Evolutionary conservation across 75 land plant species (phyloP), one percentile per base, ranked within the genome.

Genomic region (Azolla pinnata): DNA sequence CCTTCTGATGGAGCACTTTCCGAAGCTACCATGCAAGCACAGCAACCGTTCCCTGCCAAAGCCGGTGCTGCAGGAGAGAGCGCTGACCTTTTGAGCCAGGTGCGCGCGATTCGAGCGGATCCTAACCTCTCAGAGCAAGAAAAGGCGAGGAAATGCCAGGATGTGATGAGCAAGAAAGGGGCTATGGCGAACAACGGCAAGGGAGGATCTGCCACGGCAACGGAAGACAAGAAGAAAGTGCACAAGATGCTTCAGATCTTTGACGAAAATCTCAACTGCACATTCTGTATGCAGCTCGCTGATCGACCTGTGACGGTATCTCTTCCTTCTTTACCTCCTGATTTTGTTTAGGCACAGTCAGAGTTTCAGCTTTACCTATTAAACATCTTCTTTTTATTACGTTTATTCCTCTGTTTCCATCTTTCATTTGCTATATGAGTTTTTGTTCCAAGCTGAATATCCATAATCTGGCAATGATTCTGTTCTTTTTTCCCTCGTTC

Each of bases 281-380:
- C 75, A 14, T 60, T 84, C 33, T 86, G 90, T 55, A 71, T 78
- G 79, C 74, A 83, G 72, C 61, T 78, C 14, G 78, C 67, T 3
- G 90, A 86, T 23, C 71, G 88, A 28, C 90, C 90, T 28, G 90
- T 86, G 14, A 84, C 90, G 24, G 90, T 86, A 44, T 40, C 74
- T 47, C n/a, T n/a, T n/a, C n/a, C n/a, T n/a, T n/a, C n/a, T n/a
- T n/a, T n/a, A n/a, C n/a, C n/a, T n/a, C n/a, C n/a, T n/a, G n/a
- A n/a, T n/a, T n/a, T n/a, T n/a, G n/a, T n/a, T n/a, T n/a, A n/a
- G n/a, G n/a, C n/a, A n/a, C n/a, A n/a, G n/a, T n/a, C n/a, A n/a
- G n/a, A n/a, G n/a, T n/a, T n/a, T n/a, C n/a, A n/a, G n/a, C n/a
- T n/a, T n/a, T n/a, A n/a, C n/a, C n/a, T n/a, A n/a, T n/a, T n/a